phyloP scores from a whole-genome alignment of 306 rosid genomes.

The Vachellia collinsii region DNA sequence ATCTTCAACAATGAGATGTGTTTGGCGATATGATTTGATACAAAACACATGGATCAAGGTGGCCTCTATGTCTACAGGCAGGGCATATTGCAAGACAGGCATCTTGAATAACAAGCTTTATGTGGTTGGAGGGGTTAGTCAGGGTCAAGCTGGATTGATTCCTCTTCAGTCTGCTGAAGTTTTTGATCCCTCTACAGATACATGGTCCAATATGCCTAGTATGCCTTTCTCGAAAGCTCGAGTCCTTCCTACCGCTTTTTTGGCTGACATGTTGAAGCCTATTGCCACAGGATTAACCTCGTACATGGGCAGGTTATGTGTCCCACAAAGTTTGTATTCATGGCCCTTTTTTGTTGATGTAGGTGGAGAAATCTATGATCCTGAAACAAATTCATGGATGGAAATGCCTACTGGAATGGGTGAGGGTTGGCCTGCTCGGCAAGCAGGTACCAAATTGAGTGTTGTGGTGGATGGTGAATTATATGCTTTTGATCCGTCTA shows the following conservation, averaged over 20 bases:
- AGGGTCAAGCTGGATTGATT: conserved; percentile 73
- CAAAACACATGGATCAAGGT: conserved; percentile 73
- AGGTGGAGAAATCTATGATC: conserved; percentile 95
- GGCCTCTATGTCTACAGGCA: conserved; percentile 74
- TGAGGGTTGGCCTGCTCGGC: conserved; percentile 96
- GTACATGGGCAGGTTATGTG: conserved; percentile 83
- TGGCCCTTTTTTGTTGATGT: conserved; percentile 98
- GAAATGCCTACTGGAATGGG: conserved; percentile 98
- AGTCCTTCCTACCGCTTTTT: conserved; percentile 72
- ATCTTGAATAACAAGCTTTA: conserved; percentile 83
- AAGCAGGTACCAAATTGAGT: conserved; percentile 86
- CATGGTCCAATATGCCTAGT: conserved; percentile 80
- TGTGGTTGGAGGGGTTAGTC: conserved; percentile 95
- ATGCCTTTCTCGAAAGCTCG: conserved; percentile 96
- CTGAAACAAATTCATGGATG: conserved; percentile 76
- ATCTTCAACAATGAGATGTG: conserved; percentile 77
- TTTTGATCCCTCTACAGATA: conserved; percentile 69
- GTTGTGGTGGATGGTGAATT: conserved; percentile 83
- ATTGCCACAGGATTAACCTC: conserved; percentile 90
- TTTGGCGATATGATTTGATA: conserved; percentile 77
- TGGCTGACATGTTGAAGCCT: conserved; percentile 89
- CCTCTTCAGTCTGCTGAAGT: conserved; percentile 97
- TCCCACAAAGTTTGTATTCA: conserved; percentile 86
- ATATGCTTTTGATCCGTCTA: conserved; percentile 92
- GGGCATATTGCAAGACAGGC: conserved; percentile 92